Conservation (phyloP, 768 basidiomycete genomes). For the Rubroboletus pulcherrimus region DNA sequence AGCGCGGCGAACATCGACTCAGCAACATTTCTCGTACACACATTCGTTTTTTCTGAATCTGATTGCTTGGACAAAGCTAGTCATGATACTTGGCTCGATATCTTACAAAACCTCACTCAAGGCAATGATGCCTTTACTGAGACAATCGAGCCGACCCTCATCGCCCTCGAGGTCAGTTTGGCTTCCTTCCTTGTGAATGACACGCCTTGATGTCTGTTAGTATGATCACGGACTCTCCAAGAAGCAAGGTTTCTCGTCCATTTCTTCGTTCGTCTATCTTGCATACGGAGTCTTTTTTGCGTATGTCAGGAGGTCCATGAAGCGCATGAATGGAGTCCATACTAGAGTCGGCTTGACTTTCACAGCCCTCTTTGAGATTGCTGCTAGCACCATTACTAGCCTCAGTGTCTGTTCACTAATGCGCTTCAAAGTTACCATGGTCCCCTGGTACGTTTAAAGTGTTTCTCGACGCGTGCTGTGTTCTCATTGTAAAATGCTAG, state of each 20-base stretch:
- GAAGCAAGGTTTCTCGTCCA: slow-evolving; percentile 49
- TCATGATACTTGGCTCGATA: slow-evolving; percentile 61
- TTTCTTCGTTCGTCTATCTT: slow-evolving; percentile 68
- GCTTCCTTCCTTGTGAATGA: slow-evolving; percentile 11
- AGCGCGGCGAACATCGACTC: slow-evolving; percentile 52
- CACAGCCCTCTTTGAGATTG: slow-evolving; percentile 88
- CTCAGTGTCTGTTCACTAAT: slow-evolving; percentile 88
- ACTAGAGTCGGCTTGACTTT: slow-evolving; percentile 88
- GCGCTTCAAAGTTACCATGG: slow-evolving; percentile 85
- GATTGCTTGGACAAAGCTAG: slow-evolving; percentile 63
- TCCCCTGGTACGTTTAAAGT: slow-evolving; percentile 66
- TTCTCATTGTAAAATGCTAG: slow-evolving; percentile 35
- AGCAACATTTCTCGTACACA: slow-evolving; percentile 71
- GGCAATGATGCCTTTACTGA: slow-evolving; percentile 37
- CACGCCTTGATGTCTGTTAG: slow-evolving; percentile 32
- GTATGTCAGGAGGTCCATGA: slow-evolving; percentile 74
- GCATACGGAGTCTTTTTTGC: slow-evolving; percentile 73
- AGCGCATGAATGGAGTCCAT: slow-evolving; percentile 80
- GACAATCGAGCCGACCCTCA: slow-evolving; percentile 40
- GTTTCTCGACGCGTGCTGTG: not conserved
- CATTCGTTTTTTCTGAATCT: slow-evolving; percentile 77
- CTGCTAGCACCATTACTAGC: slow-evolving; percentile 90
- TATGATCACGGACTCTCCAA: slow-evolving; percentile 49
- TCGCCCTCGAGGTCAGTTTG: slow-evolving; percentile 41
- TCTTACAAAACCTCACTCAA: slow-evolving; percentile 43